phyloP scores from a whole-genome alignment of 1,139 yeast species.

The Geotrichum aggregatum region DNA sequence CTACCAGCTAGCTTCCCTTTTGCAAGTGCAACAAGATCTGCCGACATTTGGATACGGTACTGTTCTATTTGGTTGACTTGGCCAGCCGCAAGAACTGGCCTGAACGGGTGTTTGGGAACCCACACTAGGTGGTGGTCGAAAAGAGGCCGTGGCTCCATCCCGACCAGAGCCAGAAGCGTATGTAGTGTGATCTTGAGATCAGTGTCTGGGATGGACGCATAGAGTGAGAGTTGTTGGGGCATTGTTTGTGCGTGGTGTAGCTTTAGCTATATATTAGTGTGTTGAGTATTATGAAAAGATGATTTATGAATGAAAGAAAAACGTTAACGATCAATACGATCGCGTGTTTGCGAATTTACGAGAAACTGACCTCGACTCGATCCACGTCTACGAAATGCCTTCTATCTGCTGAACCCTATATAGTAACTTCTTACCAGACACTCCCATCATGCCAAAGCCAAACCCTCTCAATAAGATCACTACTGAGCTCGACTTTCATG shows the following conservation, averaged over 20 bases:
- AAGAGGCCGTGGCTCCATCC: slow-evolving; percentile 35
- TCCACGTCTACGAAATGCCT: neutral
- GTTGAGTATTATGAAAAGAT: neutral
- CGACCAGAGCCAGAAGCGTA: slow-evolving; percentile 38
- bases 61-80: slow-evolving; percentile 39
- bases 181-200: slow-evolving; percentile 37
- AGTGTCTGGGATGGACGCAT: slow-evolving; percentile 32
- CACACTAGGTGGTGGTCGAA: slow-evolving; percentile 34
- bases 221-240: slow-evolving; percentile 40
- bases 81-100: slow-evolving; percentile 36
- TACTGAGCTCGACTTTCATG: slow-evolving; percentile 67
- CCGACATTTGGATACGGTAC: slow-evolving; percentile 33
- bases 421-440: too few species aligned
- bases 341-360: neutral
- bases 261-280: neutral
- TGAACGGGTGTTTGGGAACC: slow-evolving; percentile 34
- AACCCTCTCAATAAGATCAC: slow-evolving; percentile 64
- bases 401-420: neutral
- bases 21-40: slow-evolving; percentile 16
- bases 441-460: slow-evolving; percentile 19
- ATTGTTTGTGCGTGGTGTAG: slow-evolving; percentile 22
- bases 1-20: neutral
- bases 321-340: slow-evolving; percentile 5
- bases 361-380: neutral
- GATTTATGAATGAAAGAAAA: neutral